phyloP scores from a whole-genome alignment of 495 filamentous ascomycete genomes.

The Penicillium nucicola region DNA sequence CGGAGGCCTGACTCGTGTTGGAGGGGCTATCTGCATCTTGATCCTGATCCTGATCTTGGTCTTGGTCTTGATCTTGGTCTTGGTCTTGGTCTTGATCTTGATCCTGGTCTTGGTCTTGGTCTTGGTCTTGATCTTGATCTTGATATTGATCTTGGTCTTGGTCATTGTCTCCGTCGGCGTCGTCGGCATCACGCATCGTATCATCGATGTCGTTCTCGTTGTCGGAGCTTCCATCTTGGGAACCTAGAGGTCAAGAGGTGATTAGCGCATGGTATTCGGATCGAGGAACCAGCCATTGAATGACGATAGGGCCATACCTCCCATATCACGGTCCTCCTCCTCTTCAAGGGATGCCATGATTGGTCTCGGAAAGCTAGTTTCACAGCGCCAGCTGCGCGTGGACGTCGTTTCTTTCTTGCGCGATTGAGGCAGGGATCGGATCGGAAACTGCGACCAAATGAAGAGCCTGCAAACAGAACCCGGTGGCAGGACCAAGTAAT shows the following conservation, averaged over 20 bases:
- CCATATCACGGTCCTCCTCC: slow-evolving; percentile 56
- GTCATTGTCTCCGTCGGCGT: slow-evolving; percentile 55
- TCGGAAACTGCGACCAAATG: not conserved
- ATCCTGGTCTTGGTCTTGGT: slow-evolving; percentile 6
- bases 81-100: slow-evolving; percentile 62
- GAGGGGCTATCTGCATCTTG: slow-evolving; percentile 56
- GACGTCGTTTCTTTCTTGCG: not conserved
- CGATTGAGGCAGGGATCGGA: not conserved
- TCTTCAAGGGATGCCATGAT: slow-evolving; percentile 37
- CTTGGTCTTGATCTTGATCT: slow-evolving; percentile 54
- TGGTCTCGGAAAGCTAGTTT: not conserved
- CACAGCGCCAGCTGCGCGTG: not conserved
- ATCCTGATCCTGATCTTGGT: slow-evolving; percentile 48
- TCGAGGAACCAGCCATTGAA: not conserved
- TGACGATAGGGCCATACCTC: slow-evolving; percentile 32
- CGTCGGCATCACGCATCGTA: slow-evolving; percentile 61
- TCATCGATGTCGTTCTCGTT: slow-evolving; percentile 71
- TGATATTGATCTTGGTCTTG: slow-evolving; percentile 37
- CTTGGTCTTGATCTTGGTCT: slow-evolving; percentile 23
- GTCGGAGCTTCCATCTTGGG: slow-evolving; percentile 64
- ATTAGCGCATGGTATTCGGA: slow-evolving; percentile 8
- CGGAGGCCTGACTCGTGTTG: slow-evolving; percentile 46
- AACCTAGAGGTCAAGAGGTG: slow-evolving; percentile 29
- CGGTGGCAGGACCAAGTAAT: no score
- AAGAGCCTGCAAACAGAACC: not conserved